These are phyloP conservation scores for Trichoderma atroviride DNA, from an alignment of 2,329 filamentous ascomycete genomes.

Conservation along the genomic window DNA sequence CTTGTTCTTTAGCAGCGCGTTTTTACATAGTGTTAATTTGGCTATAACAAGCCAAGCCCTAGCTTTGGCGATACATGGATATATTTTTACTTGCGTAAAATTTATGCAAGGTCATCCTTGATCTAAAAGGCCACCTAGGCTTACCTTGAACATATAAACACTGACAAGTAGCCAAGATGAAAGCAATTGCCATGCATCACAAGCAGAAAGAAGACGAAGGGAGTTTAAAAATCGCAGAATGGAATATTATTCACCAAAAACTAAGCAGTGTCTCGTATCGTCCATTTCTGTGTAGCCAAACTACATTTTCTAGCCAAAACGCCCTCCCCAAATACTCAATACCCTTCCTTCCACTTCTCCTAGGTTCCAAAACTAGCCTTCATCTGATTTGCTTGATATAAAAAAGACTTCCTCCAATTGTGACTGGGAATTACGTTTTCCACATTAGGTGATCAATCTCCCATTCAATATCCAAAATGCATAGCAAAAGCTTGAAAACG, in stretches of 20 bases:
- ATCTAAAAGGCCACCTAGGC: background rate
- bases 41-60: background rate
- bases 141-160: background rate
- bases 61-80: background rate
- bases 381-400: background rate
- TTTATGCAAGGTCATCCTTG: background rate
- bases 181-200: background rate
- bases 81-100: background rate
- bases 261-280: background rate
- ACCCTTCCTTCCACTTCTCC: background rate
- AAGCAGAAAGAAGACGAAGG: background rate
- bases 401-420: background rate
- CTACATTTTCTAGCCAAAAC: constrained; percentile 7
- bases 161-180: background rate
- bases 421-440: background rate
- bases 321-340: background rate
- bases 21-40: background rate
- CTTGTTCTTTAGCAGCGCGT: background rate
- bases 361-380: background rate
- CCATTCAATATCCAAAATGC: background rate
- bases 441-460: background rate
- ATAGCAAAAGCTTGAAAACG: background rate
- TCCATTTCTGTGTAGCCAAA: background rate
- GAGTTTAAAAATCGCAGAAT: background rate
- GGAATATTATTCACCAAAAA: background rate